Conservation (phyloP, 2,329 filamentous ascomycete species). For the Ciborinia camelliae region DNA sequence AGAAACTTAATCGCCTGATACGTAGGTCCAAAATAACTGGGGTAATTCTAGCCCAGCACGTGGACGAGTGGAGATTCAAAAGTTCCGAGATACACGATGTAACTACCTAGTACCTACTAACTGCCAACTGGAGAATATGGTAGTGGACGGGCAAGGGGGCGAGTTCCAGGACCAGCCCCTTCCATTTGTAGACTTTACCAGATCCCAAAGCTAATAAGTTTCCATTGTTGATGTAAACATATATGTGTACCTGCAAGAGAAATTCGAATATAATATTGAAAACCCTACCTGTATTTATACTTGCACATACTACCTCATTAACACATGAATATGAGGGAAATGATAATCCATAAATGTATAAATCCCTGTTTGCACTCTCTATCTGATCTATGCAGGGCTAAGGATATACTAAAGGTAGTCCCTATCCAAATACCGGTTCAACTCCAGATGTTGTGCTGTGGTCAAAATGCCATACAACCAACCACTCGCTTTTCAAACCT, state of each 20-base stretch:
- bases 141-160: too few species aligned
- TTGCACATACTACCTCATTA: neutral
- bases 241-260: too few species aligned
- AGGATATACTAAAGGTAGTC: neutral
- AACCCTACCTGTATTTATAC: too few species aligned
- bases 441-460: conserved; percentile 4
- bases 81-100: neutral
- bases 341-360: neutral
- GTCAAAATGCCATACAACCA: neutral
- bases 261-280: too few species aligned
- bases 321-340: neutral
- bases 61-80: neutral
- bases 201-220: too few species aligned
- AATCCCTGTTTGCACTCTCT: neutral
- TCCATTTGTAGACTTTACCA: too few species aligned
- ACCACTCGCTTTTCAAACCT: neutral
- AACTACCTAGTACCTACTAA: too few species aligned
- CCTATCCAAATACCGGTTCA: conserved; percentile 2
- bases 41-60: neutral
- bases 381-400: neutral
- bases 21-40: neutral
- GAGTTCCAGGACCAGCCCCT: too few species aligned
- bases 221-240: neutral
- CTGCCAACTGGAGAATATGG: neutral
- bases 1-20: too few species aligned